Conservation (phyloP, 2,329 filamentous ascomycete genomes). For the Hymenoscyphus fraxineus region DNA sequence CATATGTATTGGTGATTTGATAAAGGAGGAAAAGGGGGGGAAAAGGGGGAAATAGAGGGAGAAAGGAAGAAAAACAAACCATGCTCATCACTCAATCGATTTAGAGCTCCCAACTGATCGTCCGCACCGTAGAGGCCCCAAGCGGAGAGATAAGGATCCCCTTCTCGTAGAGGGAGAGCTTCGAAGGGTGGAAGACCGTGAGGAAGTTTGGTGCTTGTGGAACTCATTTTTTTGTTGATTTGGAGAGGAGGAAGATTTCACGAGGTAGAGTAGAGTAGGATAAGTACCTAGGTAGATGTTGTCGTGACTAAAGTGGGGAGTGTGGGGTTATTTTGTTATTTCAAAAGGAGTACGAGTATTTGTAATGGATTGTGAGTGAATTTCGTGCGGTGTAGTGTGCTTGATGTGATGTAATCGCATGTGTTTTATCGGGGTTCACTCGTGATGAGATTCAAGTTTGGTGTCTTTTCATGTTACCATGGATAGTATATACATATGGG, state of each 20-base stretch:
- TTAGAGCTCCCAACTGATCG: constrained; percentile 43
- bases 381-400: too few species aligned
- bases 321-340: too few species aligned
- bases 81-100: constrained; percentile 42
- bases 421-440: too few species aligned
- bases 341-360: too few species aligned
- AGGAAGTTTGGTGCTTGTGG: background rate
- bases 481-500: background rate
- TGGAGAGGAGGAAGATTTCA: too few species aligned
- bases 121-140: constrained; percentile 47
- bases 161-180: background rate
- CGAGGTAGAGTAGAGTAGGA: too few species aligned
- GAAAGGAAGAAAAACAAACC: constrained; percentile 24
- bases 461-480: too few species aligned
- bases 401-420: too few species aligned
- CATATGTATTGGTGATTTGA: background rate
- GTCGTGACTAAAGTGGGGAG: too few species aligned
- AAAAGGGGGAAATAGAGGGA: background rate
- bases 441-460: too few species aligned
- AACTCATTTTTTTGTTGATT: background rate
- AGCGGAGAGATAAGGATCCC: constrained; percentile 10
- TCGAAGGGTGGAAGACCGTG: constrained; percentile 2
- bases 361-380: too few species aligned
- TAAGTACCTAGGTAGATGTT: too few species aligned
- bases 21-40: background rate